Evolutionary conservation across 1,284 basidiomycete genomes (phyloP).

Genomic region (Coriolopsis trogii): DNA sequence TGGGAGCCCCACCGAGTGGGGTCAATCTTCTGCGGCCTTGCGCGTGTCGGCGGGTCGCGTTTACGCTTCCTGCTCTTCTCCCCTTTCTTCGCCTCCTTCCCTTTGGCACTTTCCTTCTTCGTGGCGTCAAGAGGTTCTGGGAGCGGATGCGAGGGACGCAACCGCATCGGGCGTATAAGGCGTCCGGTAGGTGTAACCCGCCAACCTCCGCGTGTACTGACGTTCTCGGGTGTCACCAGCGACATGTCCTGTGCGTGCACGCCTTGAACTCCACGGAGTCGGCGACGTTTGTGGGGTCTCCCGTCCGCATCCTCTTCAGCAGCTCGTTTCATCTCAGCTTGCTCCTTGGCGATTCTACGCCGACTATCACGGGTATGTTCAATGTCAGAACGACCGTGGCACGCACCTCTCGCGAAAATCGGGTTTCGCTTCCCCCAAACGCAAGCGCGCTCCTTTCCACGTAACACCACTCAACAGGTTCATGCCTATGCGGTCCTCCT

Average conservation of each 20-base stretch:
- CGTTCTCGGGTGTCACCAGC: constrained; percentile 59
- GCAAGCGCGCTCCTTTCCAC: constrained; percentile 81
- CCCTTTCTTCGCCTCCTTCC: constrained; percentile 18
- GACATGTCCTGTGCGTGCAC: constrained; percentile 62
- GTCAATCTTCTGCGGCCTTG: constrained; percentile 62
- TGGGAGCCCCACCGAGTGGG: constrained; percentile 67
- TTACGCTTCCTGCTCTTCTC: constrained; percentile 28
- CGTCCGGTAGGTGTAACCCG: constrained; percentile 65
- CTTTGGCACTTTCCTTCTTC: constrained; percentile 19
- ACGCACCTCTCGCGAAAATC: constrained; percentile 65
- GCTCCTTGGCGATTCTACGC: constrained; percentile 42
- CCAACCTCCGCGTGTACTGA: constrained; percentile 58
- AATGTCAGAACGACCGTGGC: not conserved
- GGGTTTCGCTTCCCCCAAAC: constrained; percentile 78
- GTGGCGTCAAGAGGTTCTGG: constrained; percentile 37
- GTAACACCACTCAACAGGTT: constrained; percentile 76
- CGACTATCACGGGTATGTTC: not conserved
- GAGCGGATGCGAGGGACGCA: constrained; percentile 67
- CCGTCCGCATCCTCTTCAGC: constrained; percentile 24
- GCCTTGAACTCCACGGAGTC: constrained; percentile 40
- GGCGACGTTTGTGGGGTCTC: constrained; percentile 37
- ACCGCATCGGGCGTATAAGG: constrained; percentile 63
- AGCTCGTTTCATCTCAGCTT: constrained; percentile 29
- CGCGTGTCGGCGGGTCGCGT: constrained; percentile 43
- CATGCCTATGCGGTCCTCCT: constrained; percentile 56